A percentile compares a stretch with the other conserved stretches of the same genome.
Conservation (phyloP, 495 filamentous ascomycete genomes). For the Bacidia rubella region DNA sequence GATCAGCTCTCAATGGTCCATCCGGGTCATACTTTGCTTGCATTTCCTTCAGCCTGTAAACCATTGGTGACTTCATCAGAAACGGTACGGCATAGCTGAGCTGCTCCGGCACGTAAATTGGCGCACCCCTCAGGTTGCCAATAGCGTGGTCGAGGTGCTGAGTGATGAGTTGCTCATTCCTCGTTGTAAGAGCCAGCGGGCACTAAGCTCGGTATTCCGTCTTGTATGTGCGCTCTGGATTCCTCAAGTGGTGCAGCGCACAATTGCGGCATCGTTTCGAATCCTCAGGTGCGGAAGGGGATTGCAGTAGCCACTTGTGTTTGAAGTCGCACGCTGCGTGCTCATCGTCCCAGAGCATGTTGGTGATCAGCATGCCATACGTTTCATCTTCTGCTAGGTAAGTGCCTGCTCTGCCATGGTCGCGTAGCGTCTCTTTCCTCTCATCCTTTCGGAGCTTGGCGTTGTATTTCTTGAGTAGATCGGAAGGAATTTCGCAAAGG, state of each 20-base stretch:
- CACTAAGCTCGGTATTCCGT: conserved; percentile 39
- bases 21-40: background rate
- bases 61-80: background rate
- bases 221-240: too few species aligned
- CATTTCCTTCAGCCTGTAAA: background rate
- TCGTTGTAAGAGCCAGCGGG: background rate
- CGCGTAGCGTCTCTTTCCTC: conserved; percentile 21
- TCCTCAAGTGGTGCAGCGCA: conserved; percentile 54
- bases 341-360: conserved; percentile 49
- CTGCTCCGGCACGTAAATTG: background rate
- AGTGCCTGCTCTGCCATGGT: conserved; percentile 37
- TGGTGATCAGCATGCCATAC: conserved; percentile 60
- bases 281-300: conserved; percentile 53
- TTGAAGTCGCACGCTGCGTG: conserved; percentile 53
- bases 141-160: background rate
- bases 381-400: conserved; percentile 44
- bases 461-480: conserved; percentile 38
- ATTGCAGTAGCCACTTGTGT: conserved; percentile 86
- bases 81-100: background rate
- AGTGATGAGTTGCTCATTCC: background rate
- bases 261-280: conserved; percentile 74
- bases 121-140: background rate
- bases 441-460: conserved; percentile 30
- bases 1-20: background rate
- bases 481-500: conserved; percentile 36